Evolutionary conservation across 805 yeast genomes (phyloP).

Genomic region (Allodekkera sacchari): DNA sequence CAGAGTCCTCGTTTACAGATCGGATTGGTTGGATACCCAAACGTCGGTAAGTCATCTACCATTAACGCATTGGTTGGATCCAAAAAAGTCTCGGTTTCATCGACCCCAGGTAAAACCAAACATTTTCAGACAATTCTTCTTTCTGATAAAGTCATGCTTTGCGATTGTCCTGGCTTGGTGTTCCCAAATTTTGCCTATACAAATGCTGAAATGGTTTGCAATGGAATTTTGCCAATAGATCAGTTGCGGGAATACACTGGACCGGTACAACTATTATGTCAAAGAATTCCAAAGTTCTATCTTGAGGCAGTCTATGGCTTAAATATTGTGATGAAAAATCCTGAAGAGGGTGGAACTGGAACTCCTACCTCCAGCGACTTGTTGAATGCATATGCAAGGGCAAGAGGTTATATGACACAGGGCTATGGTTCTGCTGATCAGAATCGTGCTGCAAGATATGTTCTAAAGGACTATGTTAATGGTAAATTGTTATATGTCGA

Average conservation of each 20-base stretch:
- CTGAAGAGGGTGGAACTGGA: conserved; percentile 85
- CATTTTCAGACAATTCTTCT: conserved; percentile 95
- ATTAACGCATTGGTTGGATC: conserved; percentile 95
- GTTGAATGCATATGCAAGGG: conserved; percentile 86
- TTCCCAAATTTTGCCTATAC: conserved; percentile 97
- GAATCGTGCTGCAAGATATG: conserved; percentile 85
- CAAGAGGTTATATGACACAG: conserved; percentile 96
- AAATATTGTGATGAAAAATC: conserved; percentile 64
- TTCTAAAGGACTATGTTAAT: conserved; percentile 88
- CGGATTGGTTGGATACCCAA: conserved; percentile 97
- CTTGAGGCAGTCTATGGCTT: conserved; percentile 93
- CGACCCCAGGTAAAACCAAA: conserved; percentile 98
- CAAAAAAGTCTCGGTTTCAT: conserved; percentile 94
- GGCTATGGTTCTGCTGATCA: conserved; percentile 97
- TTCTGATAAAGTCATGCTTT: conserved; percentile 72
- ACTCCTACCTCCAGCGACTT: conserved; percentile 84
- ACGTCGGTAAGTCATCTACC: conserved; percentile 79
- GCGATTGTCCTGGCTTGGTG: conserved; percentile 99
- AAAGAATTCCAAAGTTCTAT: conserved; percentile 80
- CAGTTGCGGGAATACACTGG: conserved; percentile 90
- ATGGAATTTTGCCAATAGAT: conserved; percentile 98
- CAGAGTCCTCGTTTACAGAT: conserved; percentile 66
- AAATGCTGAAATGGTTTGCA: conserved; percentile 92
- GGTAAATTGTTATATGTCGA: conserved; percentile 79
- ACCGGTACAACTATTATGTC: conserved; percentile 77